Conservation (phyloP, 768 basidiomycete species). For the Tricholoma sp. region DNA sequence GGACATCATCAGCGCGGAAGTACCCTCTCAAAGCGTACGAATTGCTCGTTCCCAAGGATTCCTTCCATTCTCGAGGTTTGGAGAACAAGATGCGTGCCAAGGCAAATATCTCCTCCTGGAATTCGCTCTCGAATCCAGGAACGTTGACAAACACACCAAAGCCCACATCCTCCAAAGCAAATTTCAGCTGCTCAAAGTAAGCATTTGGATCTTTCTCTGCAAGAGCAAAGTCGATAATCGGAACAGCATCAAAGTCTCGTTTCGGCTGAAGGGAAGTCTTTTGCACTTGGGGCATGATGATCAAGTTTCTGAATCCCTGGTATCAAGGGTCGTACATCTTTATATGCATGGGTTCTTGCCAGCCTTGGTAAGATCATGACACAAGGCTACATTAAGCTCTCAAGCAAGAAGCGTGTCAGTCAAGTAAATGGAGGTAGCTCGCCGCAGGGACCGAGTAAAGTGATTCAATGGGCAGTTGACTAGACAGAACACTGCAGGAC, state of each 20-base stretch:
- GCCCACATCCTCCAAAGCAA: constrained; percentile 25
- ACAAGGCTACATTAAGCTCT: too few species aligned
- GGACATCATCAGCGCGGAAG: constrained; percentile 21
- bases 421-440: too few species aligned
- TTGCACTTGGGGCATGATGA: too few species aligned
- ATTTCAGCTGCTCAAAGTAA: constrained; percentile 18
- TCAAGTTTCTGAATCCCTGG: too few species aligned
- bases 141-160: constrained; percentile 21
- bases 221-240: constrained; percentile 20
- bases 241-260: constrained; percentile 15
- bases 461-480: too few species aligned
- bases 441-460: too few species aligned
- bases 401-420: too few species aligned
- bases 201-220: constrained; percentile 10
- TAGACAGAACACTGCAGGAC: too few species aligned
- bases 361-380: too few species aligned
- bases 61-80: constrained; percentile 21
- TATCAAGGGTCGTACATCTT: too few species aligned
- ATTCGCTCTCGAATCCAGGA: constrained; percentile 23
- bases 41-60: constrained; percentile 17
- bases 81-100: constrained; percentile 18
- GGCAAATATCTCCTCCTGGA: constrained; percentile 17
- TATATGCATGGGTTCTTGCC: too few species aligned
- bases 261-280: too few species aligned
- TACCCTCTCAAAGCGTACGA: constrained; percentile 22